Conservation (phyloP, 257 asterid species). For the Craterostigma plantagineum region DNA sequence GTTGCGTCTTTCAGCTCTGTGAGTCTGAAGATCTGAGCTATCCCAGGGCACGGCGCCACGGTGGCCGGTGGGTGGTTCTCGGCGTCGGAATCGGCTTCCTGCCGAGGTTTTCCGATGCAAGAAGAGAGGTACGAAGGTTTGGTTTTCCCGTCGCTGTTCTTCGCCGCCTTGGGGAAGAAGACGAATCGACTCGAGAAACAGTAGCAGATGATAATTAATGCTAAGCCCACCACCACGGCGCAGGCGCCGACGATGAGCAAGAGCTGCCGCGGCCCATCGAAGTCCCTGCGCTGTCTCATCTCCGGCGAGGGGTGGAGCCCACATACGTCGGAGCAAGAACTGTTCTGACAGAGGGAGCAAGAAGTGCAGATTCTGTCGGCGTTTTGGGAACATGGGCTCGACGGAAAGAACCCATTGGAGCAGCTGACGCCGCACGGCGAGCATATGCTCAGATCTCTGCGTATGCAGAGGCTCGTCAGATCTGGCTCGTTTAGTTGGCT, state of each 20-base stretch:
- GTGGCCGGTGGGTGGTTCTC: constrained; percentile 29
- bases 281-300: constrained; percentile 17
- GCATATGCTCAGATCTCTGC: constrained; percentile 67
- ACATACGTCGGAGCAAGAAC: constrained; percentile 59
- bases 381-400: constrained; percentile 43
- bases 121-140: constrained; percentile 10
- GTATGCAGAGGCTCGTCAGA: constrained; percentile 59
- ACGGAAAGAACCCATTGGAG: constrained; percentile 58
- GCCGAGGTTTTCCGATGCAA: constrained; percentile 20
- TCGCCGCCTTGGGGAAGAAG: neutral
- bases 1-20: constrained; percentile 86
- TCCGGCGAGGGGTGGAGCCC: constrained; percentile 21
- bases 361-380: constrained; percentile 87
- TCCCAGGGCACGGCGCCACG: constrained; percentile 44
- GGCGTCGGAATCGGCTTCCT: constrained; percentile 14
- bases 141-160: constrained; percentile 17
- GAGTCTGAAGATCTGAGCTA: constrained; percentile 77
- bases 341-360: constrained; percentile 83
- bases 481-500: constrained; percentile 77
- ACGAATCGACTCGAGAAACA: constrained; percentile 30
- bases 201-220: constrained; percentile 40
- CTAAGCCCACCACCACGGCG: constrained; percentile 19
- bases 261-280: constrained; percentile 23
- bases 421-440: constrained; percentile 71
- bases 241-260: constrained; percentile 34